Evolutionary conservation across 2,329 filamentous ascomycete genomes (phyloP), one percentile per base, ranked within the genome.

Genomic region (Harringtonia aguacate): DNA sequence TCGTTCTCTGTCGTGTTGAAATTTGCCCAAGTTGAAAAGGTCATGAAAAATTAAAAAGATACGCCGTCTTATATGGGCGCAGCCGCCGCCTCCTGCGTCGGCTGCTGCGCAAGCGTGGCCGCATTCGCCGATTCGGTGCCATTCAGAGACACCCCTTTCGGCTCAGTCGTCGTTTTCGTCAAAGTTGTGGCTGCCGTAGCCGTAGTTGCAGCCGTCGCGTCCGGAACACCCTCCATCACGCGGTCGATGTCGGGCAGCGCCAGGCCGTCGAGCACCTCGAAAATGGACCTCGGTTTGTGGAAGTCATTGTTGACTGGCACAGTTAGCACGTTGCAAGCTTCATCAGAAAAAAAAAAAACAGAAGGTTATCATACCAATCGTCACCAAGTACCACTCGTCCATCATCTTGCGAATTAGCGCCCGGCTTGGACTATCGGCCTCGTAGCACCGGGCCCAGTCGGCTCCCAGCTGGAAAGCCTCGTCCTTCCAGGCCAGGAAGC

Each of bases 261-360:
- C 4, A 98, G 72, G 21, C 79, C 87, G 15, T 89, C 76, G 60
- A 98, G 92, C 22, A 97, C 70, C 37, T 84, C 76, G 61, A 95
- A 97, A 53, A 98, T 84, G 44, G 80, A 81, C 42, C 79, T 73
- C 44, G 78, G 79, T 55, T 87, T 74, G 61, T 94, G 87, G 79
- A 98, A 98, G 61, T 98, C 88, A 58, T 98, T 98, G 69, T 98
- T 88, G 24, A 98, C 92, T 89, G 52, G 4, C n/a, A n/a, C n/a
- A n/a, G n/a, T n/a, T n/a, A n/a, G n/a, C n/a, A n/a, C n/a, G n/a
- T n/a, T n/a, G n/a, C n/a, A n/a, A n/a, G n/a, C n/a, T n/a, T n/a
- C n/a, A n/a, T n/a, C n/a, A n/a, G n/a, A n/a, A 8, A 37, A 20
- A 36, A 4, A 39, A 39, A 36, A 46, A 46, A 3, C 43, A 22